Evolutionary conservation across 2,329 filamentous ascomycete genomes (phyloP).

Genomic region (Pseudogymnoascus sp.): DNA sequence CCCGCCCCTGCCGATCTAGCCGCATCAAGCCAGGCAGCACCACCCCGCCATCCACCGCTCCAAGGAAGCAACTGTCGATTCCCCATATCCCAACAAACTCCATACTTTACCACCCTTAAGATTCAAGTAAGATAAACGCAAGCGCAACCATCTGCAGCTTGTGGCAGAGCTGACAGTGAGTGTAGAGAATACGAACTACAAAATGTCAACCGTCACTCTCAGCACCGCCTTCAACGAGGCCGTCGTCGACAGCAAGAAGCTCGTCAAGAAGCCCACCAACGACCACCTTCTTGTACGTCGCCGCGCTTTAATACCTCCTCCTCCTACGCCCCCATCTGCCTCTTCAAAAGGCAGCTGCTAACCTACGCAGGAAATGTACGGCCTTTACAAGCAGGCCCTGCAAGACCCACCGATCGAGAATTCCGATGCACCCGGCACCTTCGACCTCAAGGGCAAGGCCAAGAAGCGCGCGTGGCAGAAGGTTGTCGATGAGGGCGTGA

Average conservation of each 20-base stretch:
- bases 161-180: not conserved
- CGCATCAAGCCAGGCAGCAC: not conserved
- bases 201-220: not conserved
- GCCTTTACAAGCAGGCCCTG: slow-evolving; percentile 38
- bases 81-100: not conserved
- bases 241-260: slow-evolving; percentile 56
- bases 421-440: slow-evolving; percentile 51
- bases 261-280: slow-evolving; percentile 54
- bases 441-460: slow-evolving; percentile 69
- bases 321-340: too few relatives aligned
- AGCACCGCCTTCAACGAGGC: slow-evolving; percentile 43
- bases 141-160: not conserved
- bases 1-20: not conserved
- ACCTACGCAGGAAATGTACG: slow-evolving; percentile 30
- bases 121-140: not conserved
- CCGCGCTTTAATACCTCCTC: not conserved
- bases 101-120: not conserved
- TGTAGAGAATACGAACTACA: not conserved
- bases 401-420: slow-evolving; percentile 29
- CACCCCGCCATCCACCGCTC: slow-evolving; percentile 1
- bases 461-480: slow-evolving; percentile 75
- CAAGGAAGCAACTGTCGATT: not conserved
- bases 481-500: slow-evolving; percentile 53
- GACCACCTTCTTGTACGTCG: slow-evolving; percentile 46
- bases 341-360: not conserved